These are phyloP conservation scores for Aphanomyces cochlioides DNA, from an alignment of 352 stramenopile species.

Conservation along the genomic window DNA sequence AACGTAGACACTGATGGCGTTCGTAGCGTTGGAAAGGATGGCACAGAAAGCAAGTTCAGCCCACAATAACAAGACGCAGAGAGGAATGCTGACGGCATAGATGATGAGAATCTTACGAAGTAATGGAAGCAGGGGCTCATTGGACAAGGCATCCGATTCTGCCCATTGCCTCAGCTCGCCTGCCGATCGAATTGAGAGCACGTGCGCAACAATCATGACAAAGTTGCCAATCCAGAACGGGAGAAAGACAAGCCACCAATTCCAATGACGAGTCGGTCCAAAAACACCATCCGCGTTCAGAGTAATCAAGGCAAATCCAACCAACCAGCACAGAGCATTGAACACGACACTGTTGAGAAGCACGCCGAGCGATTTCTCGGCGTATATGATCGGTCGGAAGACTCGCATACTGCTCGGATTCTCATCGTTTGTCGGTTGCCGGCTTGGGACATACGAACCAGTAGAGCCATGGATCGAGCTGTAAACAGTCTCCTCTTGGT, in stretches of 20 bases:
- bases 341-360: conserved; percentile 73
- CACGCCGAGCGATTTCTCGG: conserved; percentile 65
- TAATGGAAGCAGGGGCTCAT: conserved; percentile 73
- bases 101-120: conserved; percentile 69
- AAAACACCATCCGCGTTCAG: conserved; percentile 77
- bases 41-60: conserved; percentile 80
- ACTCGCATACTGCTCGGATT: conserved; percentile 36
- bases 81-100: conserved; percentile 67
- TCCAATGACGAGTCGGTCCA: conserved; percentile 42
- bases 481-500: conserved; percentile 66
- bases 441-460: conserved; percentile 29
- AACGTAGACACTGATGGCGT: conserved; percentile 63
- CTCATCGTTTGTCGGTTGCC: conserved; percentile 26
- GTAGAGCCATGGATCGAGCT: conserved; percentile 49
- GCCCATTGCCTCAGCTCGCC: conserved; percentile 69
- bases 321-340: conserved; percentile 71
- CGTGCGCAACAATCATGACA: conserved; percentile 54
- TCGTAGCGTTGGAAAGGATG: conserved; percentile 47
- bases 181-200: conserved; percentile 57
- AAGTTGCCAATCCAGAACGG: conserved; percentile 79
- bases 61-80: conserved; percentile 71
- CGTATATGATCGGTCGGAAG: conserved; percentile 75
- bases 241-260: conserved; percentile 79
- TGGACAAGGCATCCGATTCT: conserved; percentile 74
- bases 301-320: conserved; percentile 61